phyloP scores from a whole-genome alignment of 441 rosid species.

The Sinapis alba region DNA sequence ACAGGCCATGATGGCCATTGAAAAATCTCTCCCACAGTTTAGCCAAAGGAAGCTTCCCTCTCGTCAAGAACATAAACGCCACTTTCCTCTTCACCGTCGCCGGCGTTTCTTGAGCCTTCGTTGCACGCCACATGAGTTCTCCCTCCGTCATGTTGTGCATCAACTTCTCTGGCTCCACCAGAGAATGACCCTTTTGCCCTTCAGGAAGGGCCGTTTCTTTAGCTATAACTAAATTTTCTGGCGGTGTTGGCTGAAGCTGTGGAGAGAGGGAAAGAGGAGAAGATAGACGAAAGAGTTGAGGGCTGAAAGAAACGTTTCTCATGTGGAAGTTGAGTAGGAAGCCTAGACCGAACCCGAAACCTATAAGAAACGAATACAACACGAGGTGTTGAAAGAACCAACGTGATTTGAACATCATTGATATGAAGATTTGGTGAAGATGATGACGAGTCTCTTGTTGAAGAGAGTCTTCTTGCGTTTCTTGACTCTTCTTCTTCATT shows the following conservation, averaged over 20 bases:
- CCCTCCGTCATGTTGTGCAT: slow-evolving; percentile 54
- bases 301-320: slow-evolving; percentile 36
- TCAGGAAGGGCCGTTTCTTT: not conserved
- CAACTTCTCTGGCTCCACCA: slow-evolving; percentile 23
- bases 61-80: slow-evolving; percentile 68
- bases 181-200: slow-evolving; percentile 6
- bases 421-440: slow-evolving; percentile 31
- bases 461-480: slow-evolving; percentile 26
- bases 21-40: slow-evolving; percentile 72
- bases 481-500: slow-evolving; percentile 15
- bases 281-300: slow-evolving; percentile 39
- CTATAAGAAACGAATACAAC: slow-evolving; percentile 41
- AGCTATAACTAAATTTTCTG: not conserved
- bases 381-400: slow-evolving; percentile 39
- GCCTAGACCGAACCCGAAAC: slow-evolving; percentile 47
- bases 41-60: slow-evolving; percentile 53
- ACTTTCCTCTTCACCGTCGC: slow-evolving; percentile 47
- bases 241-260: slow-evolving; percentile 3
- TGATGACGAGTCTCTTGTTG: slow-evolving; percentile 15
- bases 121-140: slow-evolving; percentile 48
- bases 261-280: slow-evolving; percentile 3
- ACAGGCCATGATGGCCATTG: slow-evolving; percentile 48
- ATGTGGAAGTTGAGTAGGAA: slow-evolving; percentile 40
- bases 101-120: slow-evolving; percentile 33
- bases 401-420: slow-evolving; percentile 18